phyloP scores from a whole-genome alignment of 1,139 yeast genomes.

The Geotrichum phurueaensis region DNA sequence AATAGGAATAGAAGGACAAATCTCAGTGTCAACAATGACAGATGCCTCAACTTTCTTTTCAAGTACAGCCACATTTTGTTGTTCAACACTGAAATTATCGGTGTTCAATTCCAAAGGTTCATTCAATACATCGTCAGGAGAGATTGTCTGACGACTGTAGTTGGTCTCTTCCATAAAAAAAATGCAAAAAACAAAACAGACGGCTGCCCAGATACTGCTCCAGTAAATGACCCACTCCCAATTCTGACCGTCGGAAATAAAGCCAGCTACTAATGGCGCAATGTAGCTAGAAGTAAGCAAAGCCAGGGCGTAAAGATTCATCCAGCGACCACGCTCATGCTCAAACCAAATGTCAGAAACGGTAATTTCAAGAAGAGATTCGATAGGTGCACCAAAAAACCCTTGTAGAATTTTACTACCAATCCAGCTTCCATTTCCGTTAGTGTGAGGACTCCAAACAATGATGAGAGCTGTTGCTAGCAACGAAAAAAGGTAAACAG shows the following conservation, averaged over 20 bases:
- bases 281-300: constrained; percentile 74
- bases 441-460: constrained; percentile 34
- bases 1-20: constrained; percentile 10
- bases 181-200: constrained; percentile 47
- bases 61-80: neutral
- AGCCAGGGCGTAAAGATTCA: constrained; percentile 70
- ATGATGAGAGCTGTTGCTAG: constrained; percentile 33
- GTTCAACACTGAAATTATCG: constrained; percentile 3
- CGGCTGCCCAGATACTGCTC: constrained; percentile 65
- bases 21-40: constrained; percentile 13
- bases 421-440: constrained; percentile 34
- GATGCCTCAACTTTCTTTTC: constrained; percentile 10
- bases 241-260: constrained; percentile 50
- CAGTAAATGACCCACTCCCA: constrained; percentile 82
- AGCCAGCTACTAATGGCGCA: constrained; percentile 73
- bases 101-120: neutral
- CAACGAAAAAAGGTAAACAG: constrained; percentile 41
- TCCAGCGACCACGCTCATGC: constrained; percentile 68
- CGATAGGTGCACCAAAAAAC: constrained; percentile 49
- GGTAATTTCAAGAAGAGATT: constrained; percentile 48
- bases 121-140: constrained; percentile 20
- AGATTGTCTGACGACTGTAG: constrained; percentile 46
- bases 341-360: constrained; percentile 47
- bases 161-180: constrained; percentile 67
- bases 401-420: constrained; percentile 44